Conservation (phyloP, 192 early-diverging fungal genomes). For the Coemansia sp. region DNA sequence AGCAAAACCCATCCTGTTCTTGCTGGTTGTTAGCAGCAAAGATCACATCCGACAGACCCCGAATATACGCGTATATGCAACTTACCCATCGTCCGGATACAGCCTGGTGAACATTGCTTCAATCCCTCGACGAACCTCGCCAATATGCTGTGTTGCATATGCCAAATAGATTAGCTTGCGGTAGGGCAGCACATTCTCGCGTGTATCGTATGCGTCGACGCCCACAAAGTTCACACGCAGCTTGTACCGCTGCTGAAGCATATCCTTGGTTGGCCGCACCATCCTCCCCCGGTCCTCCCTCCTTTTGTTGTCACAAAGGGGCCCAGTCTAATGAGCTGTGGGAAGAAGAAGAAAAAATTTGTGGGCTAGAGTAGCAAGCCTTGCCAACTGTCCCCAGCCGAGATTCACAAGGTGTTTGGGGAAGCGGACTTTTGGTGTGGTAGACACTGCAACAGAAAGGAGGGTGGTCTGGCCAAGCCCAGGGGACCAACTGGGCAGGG, state of each 20-base stretch:
- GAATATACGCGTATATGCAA: background rate
- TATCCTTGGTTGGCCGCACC: background rate
- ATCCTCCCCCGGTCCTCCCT: background rate
- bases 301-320: background rate
- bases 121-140: conserved; percentile 22
- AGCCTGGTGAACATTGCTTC: conserved; percentile 22
- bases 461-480: too few species aligned
- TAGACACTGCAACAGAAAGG: too few species aligned
- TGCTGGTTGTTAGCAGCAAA: background rate
- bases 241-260: conserved; percentile 23
- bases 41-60: background rate
- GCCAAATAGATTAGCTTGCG: conserved; percentile 40
- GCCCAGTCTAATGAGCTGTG: background rate
- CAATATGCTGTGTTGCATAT: conserved; percentile 10
- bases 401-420: too few species aligned
- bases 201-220: conserved; percentile 29
- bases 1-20: background rate
- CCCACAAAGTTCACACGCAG: conserved; percentile 46
- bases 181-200: conserved; percentile 20
- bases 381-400: too few species aligned
- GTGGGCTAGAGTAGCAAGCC: too few species aligned
- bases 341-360: background rate
- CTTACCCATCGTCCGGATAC: conserved; percentile 41
- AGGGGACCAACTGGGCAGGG: too few species aligned
- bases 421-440: too few species aligned